Base-by-base conservation (phyloP, 352 stramenopile genomes). In the Globisporangium heterothallicum region DNA sequence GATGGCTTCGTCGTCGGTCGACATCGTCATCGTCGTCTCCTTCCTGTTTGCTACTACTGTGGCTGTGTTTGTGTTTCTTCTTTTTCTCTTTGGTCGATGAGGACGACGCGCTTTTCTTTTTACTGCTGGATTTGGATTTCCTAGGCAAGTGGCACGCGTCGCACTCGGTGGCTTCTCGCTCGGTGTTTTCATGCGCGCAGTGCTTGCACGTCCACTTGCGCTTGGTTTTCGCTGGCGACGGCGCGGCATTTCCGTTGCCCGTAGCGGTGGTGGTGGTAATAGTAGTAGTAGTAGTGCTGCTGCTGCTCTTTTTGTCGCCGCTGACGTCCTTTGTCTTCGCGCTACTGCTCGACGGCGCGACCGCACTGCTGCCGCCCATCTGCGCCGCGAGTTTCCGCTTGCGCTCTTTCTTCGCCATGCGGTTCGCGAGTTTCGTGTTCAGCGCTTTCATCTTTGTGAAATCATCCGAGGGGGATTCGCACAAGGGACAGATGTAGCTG, bases 401-500 rank as follows among this genome's bases (percentile, higher is more conserved):
- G 25, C 77, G 74, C 55, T 77, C 32, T 18, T 59, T 66, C 45
- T 72, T 78, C 58, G 68, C 73, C 27, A 80, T 59, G 26, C 68
- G 67, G 59, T 94, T 94, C 57, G 84, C 84, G 16, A 83, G 59
- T 25, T 61, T 60, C 44, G 84, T 94, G 63, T 94, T 94, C 6
- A 80, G 73, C 36, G 82, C 77, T 44, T 71, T 86, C 48, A 81
- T 63, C 40, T 63, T 55, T 16, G 56, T 64, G 45, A 76, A 92
- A 54, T 94, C 79, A 57, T 94, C 84, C 44, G 52, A 58, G 1
- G 82, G 64, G 6, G 48, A 56, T 65, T 95, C 84, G 46, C 84
- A 95, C 6, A 95, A 64, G 42, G 84, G 84, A 36, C 84, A 95
- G 38, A 95, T 77, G 64, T 93, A 95, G 51, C 70, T 76, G 57